These are phyloP conservation scores for Aspergillus carbonarius DNA, from an alignment of 2,329 filamentous ascomycete species.

Conservation along the genomic window DNA sequence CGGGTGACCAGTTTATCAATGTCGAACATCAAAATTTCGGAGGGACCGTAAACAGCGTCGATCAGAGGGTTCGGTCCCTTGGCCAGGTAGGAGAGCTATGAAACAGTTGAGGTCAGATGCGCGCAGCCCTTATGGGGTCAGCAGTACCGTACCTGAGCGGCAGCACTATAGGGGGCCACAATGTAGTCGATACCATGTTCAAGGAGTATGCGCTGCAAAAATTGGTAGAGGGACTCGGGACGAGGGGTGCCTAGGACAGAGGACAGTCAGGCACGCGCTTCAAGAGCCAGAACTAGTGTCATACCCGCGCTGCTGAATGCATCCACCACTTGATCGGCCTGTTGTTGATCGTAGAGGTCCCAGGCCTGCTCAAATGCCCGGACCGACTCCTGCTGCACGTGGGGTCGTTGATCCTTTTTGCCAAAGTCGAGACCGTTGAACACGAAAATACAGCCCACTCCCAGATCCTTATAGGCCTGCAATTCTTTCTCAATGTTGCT, in stretches of 20 bases:
- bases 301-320: slow-evolving; percentile 83
- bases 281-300: slow-evolving; percentile 12
- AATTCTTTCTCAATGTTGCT: slow-evolving; percentile 75
- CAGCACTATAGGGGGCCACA: slow-evolving; percentile 83
- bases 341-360: slow-evolving; percentile 78
- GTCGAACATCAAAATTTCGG: slow-evolving; percentile 82
- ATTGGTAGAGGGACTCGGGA: slow-evolving; percentile 70
- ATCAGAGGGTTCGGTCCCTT: slow-evolving; percentile 66
- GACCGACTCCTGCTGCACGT: slow-evolving; percentile 61
- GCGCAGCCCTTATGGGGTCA: not conserved
- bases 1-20: slow-evolving; percentile 70
- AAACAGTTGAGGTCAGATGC: slow-evolving; percentile 1
- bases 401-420: slow-evolving; percentile 66
- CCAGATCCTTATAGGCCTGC: slow-evolving; percentile 65
- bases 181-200: slow-evolving; percentile 70
- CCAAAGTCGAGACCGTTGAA: slow-evolving; percentile 85
- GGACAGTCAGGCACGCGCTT: slow-evolving; percentile 26
- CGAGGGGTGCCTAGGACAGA: slow-evolving; percentile 62
- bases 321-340: slow-evolving; percentile 75
- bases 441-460: slow-evolving; percentile 79
- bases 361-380: slow-evolving; percentile 77
- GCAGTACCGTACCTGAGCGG: slow-evolving; percentile 68
- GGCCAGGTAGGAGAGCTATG: slow-evolving; percentile 70
- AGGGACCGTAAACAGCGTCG: slow-evolving; percentile 77
- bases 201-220: slow-evolving; percentile 72